Conservation (phyloP, 2,329 filamentous ascomycete genomes). For the Nemania sp. region DNA sequence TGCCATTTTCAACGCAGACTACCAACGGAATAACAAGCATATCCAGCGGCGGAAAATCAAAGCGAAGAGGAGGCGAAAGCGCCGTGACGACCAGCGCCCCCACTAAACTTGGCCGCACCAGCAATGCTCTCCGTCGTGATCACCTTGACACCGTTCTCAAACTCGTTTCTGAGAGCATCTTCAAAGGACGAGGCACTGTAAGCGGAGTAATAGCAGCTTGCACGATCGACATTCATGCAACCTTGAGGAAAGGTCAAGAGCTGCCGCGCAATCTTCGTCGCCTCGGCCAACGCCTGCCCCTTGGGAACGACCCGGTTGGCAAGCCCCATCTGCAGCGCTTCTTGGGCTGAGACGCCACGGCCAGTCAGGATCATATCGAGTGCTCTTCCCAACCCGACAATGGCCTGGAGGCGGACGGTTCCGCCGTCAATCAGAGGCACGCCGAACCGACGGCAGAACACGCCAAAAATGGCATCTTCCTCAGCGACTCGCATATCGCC, state of each 20-base stretch:
- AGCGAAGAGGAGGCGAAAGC: neutral
- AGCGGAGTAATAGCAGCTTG: slow-evolving; percentile 11
- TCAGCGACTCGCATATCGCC: slow-evolving; percentile 13
- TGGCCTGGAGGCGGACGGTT: slow-evolving; percentile 10
- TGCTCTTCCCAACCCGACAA: slow-evolving; percentile 6
- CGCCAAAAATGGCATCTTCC: slow-evolving; percentile 14
- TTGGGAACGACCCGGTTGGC: slow-evolving; percentile 12
- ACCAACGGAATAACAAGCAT: no score
- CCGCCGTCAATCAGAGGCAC: slow-evolving; percentile 14
- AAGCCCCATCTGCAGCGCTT: slow-evolving; percentile 13
- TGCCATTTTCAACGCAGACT: no score
- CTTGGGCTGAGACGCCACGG: slow-evolving; percentile 4
- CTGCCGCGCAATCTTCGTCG: slow-evolving; percentile 8
- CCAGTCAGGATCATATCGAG: slow-evolving; percentile 13
- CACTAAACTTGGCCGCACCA: slow-evolving; percentile 12
- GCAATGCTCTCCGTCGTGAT: slow-evolving; percentile 9
- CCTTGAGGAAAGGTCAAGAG: slow-evolving; percentile 4
- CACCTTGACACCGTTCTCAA: slow-evolving; percentile 7
- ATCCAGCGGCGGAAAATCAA: neutral
- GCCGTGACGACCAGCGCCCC: neutral
- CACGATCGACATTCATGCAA: slow-evolving; percentile 10
- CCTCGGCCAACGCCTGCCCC: slow-evolving; percentile 7
- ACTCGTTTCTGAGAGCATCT: slow-evolving; percentile 10
- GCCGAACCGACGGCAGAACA: slow-evolving; percentile 11
- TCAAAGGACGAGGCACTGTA: slow-evolving; percentile 11